Evolutionary conservation across 2,329 filamentous ascomycete species (phyloP).

Genomic region (Fusarium compactum): DNA sequence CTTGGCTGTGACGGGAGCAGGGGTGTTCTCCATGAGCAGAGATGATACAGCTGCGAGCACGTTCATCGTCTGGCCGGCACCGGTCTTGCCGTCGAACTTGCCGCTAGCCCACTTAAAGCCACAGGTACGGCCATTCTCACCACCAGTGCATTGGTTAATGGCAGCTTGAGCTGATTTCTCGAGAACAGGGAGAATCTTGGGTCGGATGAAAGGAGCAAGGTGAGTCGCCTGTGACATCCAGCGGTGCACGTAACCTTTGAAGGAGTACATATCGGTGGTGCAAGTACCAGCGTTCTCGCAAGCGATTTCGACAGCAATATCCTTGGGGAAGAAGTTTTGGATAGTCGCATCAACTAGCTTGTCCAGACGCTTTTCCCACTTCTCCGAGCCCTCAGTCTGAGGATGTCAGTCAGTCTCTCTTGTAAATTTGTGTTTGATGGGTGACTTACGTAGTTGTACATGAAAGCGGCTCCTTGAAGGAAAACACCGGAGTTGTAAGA

Average conservation of each 20-base stretch:
- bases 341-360: conserved; percentile 54
- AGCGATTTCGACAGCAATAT: conserved; percentile 70
- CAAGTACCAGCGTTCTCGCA: conserved; percentile 69
- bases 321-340: conserved; percentile 65
- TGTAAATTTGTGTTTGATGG: background rate
- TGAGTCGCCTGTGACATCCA: conserved; percentile 67
- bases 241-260: conserved; percentile 70
- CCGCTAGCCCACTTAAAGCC: conserved; percentile 66
- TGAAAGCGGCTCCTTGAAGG: conserved; percentile 69
- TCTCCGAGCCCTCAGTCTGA: conserved; percentile 60
- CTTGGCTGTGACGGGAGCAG: conserved; percentile 58
- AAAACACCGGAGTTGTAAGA: conserved; percentile 71
- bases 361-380: conserved; percentile 65
- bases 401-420: conserved; percentile 13
- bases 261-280: conserved; percentile 72
- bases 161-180: conserved; percentile 65
- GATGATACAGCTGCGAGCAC: conserved; percentile 67
- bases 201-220: conserved; percentile 65
- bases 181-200: conserved; percentile 64
- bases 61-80: conserved; percentile 71
- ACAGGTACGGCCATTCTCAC: conserved; percentile 61
- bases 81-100: conserved; percentile 65
- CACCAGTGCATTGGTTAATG: conserved; percentile 66
- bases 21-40: conserved; percentile 59
- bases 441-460: conserved; percentile 69